Evolutionary conservation across 768 basidiomycete species (phyloP).

Genomic region (Solioccasus polychromus): DNA sequence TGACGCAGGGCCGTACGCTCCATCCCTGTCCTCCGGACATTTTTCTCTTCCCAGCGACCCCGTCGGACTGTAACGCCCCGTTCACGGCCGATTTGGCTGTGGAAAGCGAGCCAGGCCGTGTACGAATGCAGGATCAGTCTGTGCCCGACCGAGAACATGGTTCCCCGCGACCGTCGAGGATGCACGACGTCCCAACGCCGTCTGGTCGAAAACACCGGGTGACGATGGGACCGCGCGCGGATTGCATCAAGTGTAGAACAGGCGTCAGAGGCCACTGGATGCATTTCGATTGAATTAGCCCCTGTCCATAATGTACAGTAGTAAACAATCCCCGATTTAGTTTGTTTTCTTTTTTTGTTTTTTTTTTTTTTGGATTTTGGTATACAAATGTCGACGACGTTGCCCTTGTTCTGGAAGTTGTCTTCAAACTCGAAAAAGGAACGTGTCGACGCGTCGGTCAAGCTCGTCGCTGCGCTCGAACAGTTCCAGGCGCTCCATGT

Average conservation of each 20-base stretch:
- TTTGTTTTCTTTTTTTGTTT: no score
- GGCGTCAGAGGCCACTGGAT: constrained; percentile 71
- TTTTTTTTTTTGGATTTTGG: no score
- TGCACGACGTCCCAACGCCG: constrained; percentile 11
- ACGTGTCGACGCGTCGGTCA: constrained; percentile 80
- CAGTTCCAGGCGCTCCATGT: constrained; percentile 74
- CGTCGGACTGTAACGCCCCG: constrained; percentile 21
- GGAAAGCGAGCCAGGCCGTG: background rate
- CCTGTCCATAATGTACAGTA: background rate
- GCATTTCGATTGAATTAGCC: constrained; percentile 50
- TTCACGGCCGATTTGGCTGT: constrained; percentile 1
- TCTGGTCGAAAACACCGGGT: constrained; percentile 44
- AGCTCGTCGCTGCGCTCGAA: constrained; percentile 77
- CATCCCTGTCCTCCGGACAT: constrained; percentile 25
- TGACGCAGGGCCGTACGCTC: background rate
- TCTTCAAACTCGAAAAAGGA: constrained; percentile 79
- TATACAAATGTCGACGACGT: constrained; percentile 86
- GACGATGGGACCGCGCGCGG: constrained; percentile 69
- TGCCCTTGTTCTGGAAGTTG: constrained; percentile 92
- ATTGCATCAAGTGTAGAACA: constrained; percentile 63
- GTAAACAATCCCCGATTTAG: no score
- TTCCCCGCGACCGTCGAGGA: constrained; percentile 15
- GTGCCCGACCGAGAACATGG: no score
- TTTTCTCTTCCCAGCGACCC: constrained; percentile 27
- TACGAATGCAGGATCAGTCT: constrained; percentile 11